Evolutionary conservation across 2,329 filamentous ascomycete genomes (phyloP), one percentile per base, ranked within the genome.

Genomic region (Aspergillus tanneri): DNA sequence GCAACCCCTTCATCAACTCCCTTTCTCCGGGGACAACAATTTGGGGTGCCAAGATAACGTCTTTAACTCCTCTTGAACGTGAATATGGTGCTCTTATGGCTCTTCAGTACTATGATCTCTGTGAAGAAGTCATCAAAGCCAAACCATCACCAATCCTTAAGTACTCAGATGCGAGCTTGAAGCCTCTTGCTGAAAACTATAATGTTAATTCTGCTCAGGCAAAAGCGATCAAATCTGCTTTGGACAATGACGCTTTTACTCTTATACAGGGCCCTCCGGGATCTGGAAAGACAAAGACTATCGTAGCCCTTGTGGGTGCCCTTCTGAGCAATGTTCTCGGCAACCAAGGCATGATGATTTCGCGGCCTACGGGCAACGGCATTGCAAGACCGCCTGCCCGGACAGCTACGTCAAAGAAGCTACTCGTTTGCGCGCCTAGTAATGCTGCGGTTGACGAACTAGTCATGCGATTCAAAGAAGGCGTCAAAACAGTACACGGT

Each of bases 241-340:
- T 91, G 48, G 91, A 95, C 62, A 99, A 99, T 59, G 93, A 97
- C 70, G 95, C 90, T 0, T 99, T 99, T 64, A 97, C 93, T 3
- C 76, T 99, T 52, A 90, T 99, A 59, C 93, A 99, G 72, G 93
- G 89, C 46, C 93, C 93, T 42, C 93, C 93, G 1, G 93, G 93
- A 68, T 96, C 93, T 3, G 93, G 92, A 64, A 99, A 99, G 74
- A 99, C 93, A 0, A 99, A 99, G 69, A 99, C 93, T 0, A 99
- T 99, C 52, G 83, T 95, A 47, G 93, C 92, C 24, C 95, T 99
- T 77, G 91, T 97, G 19, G 93, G 93, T 27, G 88, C 90, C 28
- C 76, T 99, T 12, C 70, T 96, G 36, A 87, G 84, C 5, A 80
- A 81, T 30, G 76, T 59, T 41, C 77, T 82, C 43, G 73, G 75